phyloP scores from a whole-genome alignment of 2,329 filamentous ascomycete species.

The Diaporthe australafricana region DNA sequence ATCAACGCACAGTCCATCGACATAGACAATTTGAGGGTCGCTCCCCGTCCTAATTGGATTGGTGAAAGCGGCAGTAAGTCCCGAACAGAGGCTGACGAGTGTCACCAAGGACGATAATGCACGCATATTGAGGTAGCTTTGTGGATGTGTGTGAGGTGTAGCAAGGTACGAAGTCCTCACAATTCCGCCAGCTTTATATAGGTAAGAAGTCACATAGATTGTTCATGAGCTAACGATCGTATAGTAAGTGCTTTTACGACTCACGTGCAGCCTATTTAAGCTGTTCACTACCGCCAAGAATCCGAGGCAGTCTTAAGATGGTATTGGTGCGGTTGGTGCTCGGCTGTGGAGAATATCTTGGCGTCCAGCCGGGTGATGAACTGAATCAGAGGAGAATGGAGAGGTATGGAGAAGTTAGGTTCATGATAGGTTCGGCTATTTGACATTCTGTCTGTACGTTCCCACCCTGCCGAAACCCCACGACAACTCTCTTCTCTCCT shows the following conservation, averaged over 20 bases:
- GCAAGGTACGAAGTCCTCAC: not conserved
- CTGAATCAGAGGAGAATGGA: not conserved
- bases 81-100: not conserved
- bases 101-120: not conserved
- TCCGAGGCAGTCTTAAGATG: not conserved
- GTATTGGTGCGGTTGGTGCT: not conserved
- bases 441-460: not conserved
- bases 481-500: not conserved
- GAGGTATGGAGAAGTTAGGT: not conserved
- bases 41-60: not conserved
- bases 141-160: not conserved
- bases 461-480: not conserved
- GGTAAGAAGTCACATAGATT: not conserved
- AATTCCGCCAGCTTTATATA: not conserved
- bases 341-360: not conserved
- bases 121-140: not conserved
- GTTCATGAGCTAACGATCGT: not conserved
- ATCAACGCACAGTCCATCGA: not conserved
- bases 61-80: not conserved
- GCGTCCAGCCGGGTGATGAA: not conserved
- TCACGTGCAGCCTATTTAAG: not conserved
- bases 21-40: not conserved
- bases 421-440: not conserved
- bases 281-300: not conserved
- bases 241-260: not conserved